phyloP scores from a whole-genome alignment of 2,329 filamentous ascomycete genomes.

The Podosphaera leucotricha region DNA sequence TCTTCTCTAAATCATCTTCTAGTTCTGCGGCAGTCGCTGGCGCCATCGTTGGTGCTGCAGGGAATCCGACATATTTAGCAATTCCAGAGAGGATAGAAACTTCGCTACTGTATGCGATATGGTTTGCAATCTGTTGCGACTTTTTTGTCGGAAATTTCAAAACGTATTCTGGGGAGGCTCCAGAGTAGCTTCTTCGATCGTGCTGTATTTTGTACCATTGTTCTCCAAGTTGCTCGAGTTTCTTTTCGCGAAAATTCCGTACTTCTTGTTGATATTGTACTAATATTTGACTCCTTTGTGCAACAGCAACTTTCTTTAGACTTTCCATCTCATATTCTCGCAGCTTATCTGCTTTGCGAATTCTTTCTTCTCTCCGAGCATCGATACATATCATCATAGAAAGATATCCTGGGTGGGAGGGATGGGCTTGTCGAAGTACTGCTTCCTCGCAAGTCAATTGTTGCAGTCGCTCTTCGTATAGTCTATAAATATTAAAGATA shows the following conservation, averaged over 20 bases:
- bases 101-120: constrained; percentile 82
- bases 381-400: constrained; percentile 77
- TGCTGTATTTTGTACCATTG: constrained; percentile 86
- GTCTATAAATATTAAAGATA: constrained; percentile 23
- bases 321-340: constrained; percentile 51
- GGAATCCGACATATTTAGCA: constrained; percentile 89
- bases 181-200: constrained; percentile 56
- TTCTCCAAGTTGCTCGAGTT: constrained; percentile 60
- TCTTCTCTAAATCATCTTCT: constrained; percentile 70
- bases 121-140: constrained; percentile 58
- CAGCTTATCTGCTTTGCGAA: constrained; percentile 49
- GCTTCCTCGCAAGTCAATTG: constrained; percentile 50
- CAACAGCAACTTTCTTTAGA: constrained; percentile 50
- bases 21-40: constrained; percentile 49
- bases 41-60: constrained; percentile 68
- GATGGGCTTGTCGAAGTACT: constrained; percentile 31
- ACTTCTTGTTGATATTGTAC: constrained; percentile 77
- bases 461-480: constrained; percentile 72
- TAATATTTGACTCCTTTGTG: constrained; percentile 65
- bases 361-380: constrained; percentile 56
- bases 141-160: constrained; percentile 58
- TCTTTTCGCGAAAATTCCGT: constrained; percentile 58
- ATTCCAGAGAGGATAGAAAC: constrained; percentile 77
- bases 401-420: constrained; percentile 77
- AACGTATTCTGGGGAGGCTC: constrained; percentile 59